These are phyloP conservation scores for Poronia punctata DNA, from an alignment of 495 filamentous ascomycete genomes.

Conservation along the genomic window DNA sequence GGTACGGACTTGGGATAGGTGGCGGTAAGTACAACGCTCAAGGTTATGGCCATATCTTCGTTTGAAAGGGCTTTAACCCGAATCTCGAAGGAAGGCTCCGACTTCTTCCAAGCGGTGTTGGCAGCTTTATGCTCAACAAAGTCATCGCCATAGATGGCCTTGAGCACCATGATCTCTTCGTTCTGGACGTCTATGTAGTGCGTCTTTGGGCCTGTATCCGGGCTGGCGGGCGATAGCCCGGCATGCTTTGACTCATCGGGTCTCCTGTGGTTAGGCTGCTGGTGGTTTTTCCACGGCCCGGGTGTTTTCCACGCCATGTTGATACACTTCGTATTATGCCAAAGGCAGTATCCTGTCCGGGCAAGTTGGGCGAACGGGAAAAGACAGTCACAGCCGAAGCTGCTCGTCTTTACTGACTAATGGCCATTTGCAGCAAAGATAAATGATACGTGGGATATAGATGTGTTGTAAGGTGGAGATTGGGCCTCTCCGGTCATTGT, in stretches of 20 bases:
- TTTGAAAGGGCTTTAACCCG: conserved; percentile 65
- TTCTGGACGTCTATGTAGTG: conserved; percentile 80
- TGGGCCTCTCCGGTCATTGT: too few relatives aligned
- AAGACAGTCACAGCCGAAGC: conserved; percentile 27
- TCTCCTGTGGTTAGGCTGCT: conserved; percentile 28
- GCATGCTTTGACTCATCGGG: conserved; percentile 34
- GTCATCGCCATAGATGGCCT: conserved; percentile 90
- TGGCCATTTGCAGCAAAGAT: conserved; percentile 20
- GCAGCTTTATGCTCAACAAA: conserved; percentile 66
- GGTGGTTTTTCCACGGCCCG: conserved; percentile 32
- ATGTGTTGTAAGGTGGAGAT: too few relatives aligned
- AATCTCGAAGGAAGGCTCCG: conserved; percentile 75
- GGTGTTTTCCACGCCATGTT: conserved; percentile 41
- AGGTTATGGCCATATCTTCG: conserved; percentile 52
- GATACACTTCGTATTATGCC: conserved; percentile 16
- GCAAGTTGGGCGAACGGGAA: conserved; percentile 16
- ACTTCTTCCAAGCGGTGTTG: conserved; percentile 85
- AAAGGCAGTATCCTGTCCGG: conserved; percentile 1
- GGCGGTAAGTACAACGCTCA: conserved; percentile 70
- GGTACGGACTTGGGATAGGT: conserved; percentile 90
- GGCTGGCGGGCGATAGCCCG: conserved; percentile 32
- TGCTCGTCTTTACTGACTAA: conserved; percentile 23
- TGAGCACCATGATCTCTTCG: conserved; percentile 79
- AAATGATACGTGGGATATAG: too few relatives aligned
- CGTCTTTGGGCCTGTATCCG: conserved; percentile 34